phyloP scores from a whole-genome alignment of 306 rosid genomes.

The Albizia julibrissin region DNA sequence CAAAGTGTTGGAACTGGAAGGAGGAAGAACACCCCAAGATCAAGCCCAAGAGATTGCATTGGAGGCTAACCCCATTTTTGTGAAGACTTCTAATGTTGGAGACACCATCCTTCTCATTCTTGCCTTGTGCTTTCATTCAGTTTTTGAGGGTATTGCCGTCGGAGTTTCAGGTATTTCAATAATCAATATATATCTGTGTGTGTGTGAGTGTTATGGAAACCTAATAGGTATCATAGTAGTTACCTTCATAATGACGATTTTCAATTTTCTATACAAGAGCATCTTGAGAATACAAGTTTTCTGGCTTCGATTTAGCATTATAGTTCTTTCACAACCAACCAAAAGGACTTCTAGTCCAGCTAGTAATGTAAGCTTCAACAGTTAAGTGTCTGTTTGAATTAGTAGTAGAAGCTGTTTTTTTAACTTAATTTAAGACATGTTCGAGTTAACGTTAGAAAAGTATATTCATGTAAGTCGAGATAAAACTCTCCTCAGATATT shows the following conservation, averaged over 20 bases:
- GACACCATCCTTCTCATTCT: slow-evolving; percentile 71
- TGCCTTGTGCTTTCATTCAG: slow-evolving; percentile 78
- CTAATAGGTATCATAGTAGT: neutral
- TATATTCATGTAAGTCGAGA: no score
- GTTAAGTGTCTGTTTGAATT: no score
- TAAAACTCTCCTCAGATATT: accelerated
- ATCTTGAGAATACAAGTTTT: neutral
- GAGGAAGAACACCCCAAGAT: slow-evolving; percentile 38
- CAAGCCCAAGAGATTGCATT: neutral
- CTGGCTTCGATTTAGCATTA: neutral
- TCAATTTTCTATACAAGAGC: neutral
- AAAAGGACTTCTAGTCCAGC: neutral
- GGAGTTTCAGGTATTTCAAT: slow-evolving; percentile 65
- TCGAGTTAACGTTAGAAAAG: no score
- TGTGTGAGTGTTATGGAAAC: neutral
- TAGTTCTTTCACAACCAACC: neutral
- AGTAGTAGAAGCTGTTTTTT: no score
- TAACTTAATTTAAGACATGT: no score
- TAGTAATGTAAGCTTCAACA: neutral
- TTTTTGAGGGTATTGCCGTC: slow-evolving; percentile 81
- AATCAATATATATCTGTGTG: neutral
- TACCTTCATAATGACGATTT: neutral
- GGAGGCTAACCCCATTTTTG: slow-evolving; percentile 34
- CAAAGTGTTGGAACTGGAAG: slow-evolving; percentile 52
- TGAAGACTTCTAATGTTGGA: slow-evolving; percentile 57